Conservation (phyloP, 495 filamentous ascomycete genomes). For the Lindgomyces ingoldianus region DNA sequence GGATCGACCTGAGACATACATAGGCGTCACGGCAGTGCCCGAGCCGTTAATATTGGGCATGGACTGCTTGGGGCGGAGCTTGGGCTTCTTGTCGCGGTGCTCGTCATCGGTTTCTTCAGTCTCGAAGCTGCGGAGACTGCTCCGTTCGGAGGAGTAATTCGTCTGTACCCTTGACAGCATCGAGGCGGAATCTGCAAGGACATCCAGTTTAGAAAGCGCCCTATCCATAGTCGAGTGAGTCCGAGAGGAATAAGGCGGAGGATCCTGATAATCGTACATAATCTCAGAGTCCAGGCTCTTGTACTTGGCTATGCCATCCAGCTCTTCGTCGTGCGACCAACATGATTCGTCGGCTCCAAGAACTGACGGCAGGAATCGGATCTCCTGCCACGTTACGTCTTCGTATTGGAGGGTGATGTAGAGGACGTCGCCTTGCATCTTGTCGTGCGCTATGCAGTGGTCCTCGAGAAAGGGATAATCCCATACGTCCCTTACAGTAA, state of each 20-base stretch:
- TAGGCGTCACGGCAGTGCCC: slow-evolving; percentile 15
- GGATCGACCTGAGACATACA: slow-evolving; percentile 37
- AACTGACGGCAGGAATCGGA: slow-evolving; percentile 32
- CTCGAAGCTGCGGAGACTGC: slow-evolving; percentile 38
- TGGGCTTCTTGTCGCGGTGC: slow-evolving; percentile 39
- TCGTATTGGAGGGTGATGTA: slow-evolving; percentile 38
- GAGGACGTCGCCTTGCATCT: slow-evolving; percentile 39
- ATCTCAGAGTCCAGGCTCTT: slow-evolving; percentile 39
- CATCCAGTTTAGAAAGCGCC: slow-evolving; percentile 33
- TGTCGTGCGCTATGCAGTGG: slow-evolving; percentile 42
- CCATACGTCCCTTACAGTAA: slow-evolving; percentile 36
- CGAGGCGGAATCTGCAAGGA: slow-evolving; percentile 36
- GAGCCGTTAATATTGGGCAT: slow-evolving; percentile 32
- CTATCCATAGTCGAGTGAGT: slow-evolving; percentile 35
- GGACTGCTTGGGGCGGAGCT: slow-evolving; percentile 35
- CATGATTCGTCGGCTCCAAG: slow-evolving; percentile 35
- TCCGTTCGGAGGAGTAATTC: slow-evolving; percentile 27
- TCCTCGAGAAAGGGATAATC: slow-evolving; percentile 41
- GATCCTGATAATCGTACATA: slow-evolving; percentile 41
- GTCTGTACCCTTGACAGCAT: slow-evolving; percentile 27
- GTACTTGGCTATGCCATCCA: slow-evolving; percentile 33
- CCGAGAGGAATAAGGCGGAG: slow-evolving; percentile 40
- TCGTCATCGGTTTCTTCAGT: slow-evolving; percentile 37
- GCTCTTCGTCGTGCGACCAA: slow-evolving; percentile 38
- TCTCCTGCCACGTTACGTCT: slow-evolving; percentile 39